Conservation (phyloP, 2,329 filamentous ascomycete genomes). For the Cryphonectria carpinicola region DNA sequence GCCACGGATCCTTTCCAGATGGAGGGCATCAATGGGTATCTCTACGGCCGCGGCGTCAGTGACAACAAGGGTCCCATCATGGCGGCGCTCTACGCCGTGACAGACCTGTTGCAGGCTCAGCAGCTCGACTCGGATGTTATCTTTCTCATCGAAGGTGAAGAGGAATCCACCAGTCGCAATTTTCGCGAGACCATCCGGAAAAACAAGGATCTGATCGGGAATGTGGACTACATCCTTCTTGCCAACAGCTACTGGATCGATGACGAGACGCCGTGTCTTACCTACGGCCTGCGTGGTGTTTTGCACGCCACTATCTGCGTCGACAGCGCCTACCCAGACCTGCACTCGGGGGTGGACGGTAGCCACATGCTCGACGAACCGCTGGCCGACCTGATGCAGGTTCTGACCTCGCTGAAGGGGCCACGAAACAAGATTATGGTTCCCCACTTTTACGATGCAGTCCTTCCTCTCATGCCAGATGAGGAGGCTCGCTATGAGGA, state of each 20-base stretch:
- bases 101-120: slow-evolving; percentile 85
- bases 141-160: slow-evolving; percentile 95
- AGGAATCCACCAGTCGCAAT: slow-evolving; percentile 90
- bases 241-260: slow-evolving; percentile 99
- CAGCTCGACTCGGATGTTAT: slow-evolving; percentile 84
- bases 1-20: slow-evolving; percentile 86
- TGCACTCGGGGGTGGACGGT: slow-evolving; percentile 96
- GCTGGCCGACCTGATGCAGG: slow-evolving; percentile 83
- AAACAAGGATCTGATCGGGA: slow-evolving; percentile 83
- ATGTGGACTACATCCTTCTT: slow-evolving; percentile 90
- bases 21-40: slow-evolving; percentile 84
- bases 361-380: slow-evolving; percentile 89
- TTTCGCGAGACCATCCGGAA: slow-evolving; percentile 82
- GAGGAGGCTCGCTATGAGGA: slow-evolving; percentile 84
- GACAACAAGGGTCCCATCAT: slow-evolving; percentile 98
- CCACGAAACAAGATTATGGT: slow-evolving; percentile 80
- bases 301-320: slow-evolving; percentile 91
- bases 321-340: slow-evolving; percentile 82
- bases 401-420: slow-evolving; percentile 82
- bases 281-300: slow-evolving; percentile 90
- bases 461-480: slow-evolving; percentile 72
- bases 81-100: slow-evolving; percentile 90
- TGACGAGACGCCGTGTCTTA: slow-evolving; percentile 92
- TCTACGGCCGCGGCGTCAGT: slow-evolving; percentile 94
- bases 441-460: slow-evolving; percentile 85